Conservation (phyloP, 2,329 filamentous ascomycete genomes). For the Ceratocystis smalleyi region DNA sequence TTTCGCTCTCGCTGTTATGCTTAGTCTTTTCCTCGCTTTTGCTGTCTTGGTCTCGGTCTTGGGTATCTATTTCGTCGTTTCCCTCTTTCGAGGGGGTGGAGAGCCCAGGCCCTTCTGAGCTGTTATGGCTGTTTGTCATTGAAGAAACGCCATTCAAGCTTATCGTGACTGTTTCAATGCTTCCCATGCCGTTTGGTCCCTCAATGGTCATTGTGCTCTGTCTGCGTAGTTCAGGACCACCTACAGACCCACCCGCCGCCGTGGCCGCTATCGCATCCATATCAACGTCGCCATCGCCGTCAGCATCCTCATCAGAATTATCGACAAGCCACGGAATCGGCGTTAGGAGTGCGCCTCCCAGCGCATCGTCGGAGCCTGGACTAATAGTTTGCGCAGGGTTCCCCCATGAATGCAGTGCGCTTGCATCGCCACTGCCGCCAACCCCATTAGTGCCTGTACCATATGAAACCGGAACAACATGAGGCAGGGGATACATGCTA, state of each 20-base stretch:
- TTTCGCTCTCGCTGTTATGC: constrained; percentile 27
- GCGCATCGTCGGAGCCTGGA: constrained; percentile 69
- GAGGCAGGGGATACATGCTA: constrained; percentile 66
- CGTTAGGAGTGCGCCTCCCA: constrained; percentile 80
- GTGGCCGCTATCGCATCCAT: constrained; percentile 10
- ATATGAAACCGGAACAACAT: constrained; percentile 37
- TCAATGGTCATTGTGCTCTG: constrained; percentile 69
- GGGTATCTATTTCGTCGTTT: constrained; percentile 16
- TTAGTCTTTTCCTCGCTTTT: constrained; percentile 16
- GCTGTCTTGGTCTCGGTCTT: neutral
- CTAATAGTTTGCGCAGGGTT: constrained; percentile 31
- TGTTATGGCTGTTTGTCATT: constrained; percentile 21
- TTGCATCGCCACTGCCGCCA: constrained; percentile 22
- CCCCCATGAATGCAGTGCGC: constrained; percentile 28
- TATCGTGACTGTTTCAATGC: constrained; percentile 67
- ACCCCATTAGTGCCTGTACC: constrained; percentile 45
- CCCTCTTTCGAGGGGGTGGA: constrained; percentile 12
- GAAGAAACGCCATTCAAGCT: constrained; percentile 54
- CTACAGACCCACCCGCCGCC: constrained; percentile 7
- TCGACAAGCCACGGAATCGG: constrained; percentile 78
- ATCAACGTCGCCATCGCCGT: constrained; percentile 16
- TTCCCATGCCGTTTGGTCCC: constrained; percentile 61
- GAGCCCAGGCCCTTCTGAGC: neutral
- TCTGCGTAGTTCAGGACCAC: constrained; percentile 41
- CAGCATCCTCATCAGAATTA: constrained; percentile 24